These are phyloP conservation scores for Protomyces inouyei DNA, from an alignment of 1,139 yeast species.

Conservation along the genomic window DNA sequence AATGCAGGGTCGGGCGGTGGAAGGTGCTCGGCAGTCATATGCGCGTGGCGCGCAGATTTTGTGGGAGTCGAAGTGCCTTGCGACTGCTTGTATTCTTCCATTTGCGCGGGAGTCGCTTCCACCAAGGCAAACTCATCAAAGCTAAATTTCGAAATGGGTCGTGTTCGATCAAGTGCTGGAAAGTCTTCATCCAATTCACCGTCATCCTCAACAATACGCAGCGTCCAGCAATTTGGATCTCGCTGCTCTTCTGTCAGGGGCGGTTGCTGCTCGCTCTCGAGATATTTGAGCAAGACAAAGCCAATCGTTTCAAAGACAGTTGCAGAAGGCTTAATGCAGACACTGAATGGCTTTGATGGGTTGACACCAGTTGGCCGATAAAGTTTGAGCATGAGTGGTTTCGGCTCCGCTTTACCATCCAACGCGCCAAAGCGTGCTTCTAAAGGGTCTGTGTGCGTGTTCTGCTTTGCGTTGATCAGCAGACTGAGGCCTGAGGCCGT, in stretches of 20 bases:
- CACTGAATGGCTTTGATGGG: slow-evolving; percentile 40
- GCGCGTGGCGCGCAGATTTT: not conserved
- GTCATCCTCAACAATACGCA: slow-evolving; percentile 46
- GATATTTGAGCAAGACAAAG: slow-evolving; percentile 41
- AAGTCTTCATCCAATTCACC: slow-evolving; percentile 49
- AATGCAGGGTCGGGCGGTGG: not conserved
- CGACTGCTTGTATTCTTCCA: not conserved
- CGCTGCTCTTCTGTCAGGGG: slow-evolving; percentile 35
- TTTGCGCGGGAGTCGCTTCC: slow-evolving; percentile 36
- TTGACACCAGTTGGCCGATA: slow-evolving; percentile 41
- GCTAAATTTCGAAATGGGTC: slow-evolving; percentile 43
- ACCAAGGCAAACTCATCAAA: slow-evolving; percentile 48
- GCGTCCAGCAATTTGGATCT: slow-evolving; percentile 44
- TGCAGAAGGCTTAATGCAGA: slow-evolving; percentile 42
- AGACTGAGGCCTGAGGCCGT: slow-evolving; percentile 28
- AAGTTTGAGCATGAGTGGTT: slow-evolving; percentile 40
- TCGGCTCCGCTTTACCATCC: slow-evolving; percentile 41
- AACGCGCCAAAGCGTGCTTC: slow-evolving; percentile 43
- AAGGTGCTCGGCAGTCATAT: not conserved
- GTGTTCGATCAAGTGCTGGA: slow-evolving; percentile 45
- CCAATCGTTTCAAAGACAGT: slow-evolving; percentile 45
- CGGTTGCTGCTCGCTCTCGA: slow-evolving; percentile 38
- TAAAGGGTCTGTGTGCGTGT: slow-evolving; percentile 40
- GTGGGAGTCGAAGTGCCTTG: not conserved
- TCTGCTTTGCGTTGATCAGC: slow-evolving; percentile 31